These are phyloP conservation scores for Paspalum notatum DNA, from an alignment of 176 grass and related monocot genomes.

Conservation along the genomic window DNA sequence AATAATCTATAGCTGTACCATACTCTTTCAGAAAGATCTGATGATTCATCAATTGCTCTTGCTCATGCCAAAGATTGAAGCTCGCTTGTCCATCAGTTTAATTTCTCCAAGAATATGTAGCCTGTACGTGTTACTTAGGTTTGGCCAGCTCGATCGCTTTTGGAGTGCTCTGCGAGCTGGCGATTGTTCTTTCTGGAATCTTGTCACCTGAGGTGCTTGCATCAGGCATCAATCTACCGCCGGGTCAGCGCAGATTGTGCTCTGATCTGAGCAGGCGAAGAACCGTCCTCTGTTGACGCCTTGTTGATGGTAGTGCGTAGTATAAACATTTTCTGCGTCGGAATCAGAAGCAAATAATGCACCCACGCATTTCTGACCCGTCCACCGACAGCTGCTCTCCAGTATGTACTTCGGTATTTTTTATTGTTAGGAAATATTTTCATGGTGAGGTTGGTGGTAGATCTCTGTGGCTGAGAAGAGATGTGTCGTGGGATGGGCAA, in stretches of 20 bases:
- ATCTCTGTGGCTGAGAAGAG: not conserved
- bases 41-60: not conserved
- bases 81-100: not conserved
- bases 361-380: not conserved
- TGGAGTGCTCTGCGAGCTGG: too few relatives aligned
- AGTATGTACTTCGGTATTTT: not conserved
- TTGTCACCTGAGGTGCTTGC: not conserved
- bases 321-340: too few relatives aligned
- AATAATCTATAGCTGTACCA: conserved; percentile 18
- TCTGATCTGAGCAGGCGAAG: not conserved
- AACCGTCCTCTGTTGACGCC: not conserved
- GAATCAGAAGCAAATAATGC: too few relatives aligned
- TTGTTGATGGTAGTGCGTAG: too few relatives aligned
- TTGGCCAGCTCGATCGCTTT: not conserved
- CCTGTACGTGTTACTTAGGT: not conserved
- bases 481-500: not conserved
- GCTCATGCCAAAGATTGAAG: not conserved
- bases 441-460: too few relatives aligned
- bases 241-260: not conserved
- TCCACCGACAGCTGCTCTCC: not conserved
- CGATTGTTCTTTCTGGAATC: conserved; percentile 13
- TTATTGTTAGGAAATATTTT: not conserved
- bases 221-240: not conserved
- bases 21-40: not conserved
- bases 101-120: not conserved